A percentile compares a stretch with the other conserved stretches of the same genome.
These are phyloP conservation scores for Barbarea vulgaris DNA, from an alignment of 345 rosid genomes.

Conservation along the genomic window DNA sequence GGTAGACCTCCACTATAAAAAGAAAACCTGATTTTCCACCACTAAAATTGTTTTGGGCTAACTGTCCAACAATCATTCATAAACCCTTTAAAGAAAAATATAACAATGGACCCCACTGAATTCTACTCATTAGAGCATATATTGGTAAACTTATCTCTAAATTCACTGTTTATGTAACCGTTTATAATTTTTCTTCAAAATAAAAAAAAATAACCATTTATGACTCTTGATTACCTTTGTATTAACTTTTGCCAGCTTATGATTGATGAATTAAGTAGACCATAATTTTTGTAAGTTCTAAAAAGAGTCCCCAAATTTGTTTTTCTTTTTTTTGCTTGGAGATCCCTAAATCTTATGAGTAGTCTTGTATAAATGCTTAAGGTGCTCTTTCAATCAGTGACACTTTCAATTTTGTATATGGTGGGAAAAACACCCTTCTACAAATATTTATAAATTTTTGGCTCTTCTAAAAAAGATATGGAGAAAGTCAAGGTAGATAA, in stretches of 20 bases:
- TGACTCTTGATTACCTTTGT: background rate
- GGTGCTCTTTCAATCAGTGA: background rate
- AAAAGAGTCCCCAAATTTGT: no score
- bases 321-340: no score
- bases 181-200: background rate
- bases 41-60: background rate
- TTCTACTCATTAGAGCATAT: background rate
- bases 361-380: background rate
- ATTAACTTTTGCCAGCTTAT: no score
- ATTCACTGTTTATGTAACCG: background rate
- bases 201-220: background rate
- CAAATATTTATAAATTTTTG: background rate
- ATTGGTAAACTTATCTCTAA: background rate
- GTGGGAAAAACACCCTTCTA: background rate
- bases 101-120: background rate
- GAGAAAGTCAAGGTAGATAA: background rate
- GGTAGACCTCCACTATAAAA: background rate
- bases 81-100: background rate
- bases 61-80: background rate
- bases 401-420: background rate
- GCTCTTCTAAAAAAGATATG: background rate
- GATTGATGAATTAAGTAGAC: no score
- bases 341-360: no score
- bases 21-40: background rate
- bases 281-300: no score